Evolutionary conservation across 2,329 filamentous ascomycete species (phyloP).

Genomic region (Nemania bipapillata): DNA sequence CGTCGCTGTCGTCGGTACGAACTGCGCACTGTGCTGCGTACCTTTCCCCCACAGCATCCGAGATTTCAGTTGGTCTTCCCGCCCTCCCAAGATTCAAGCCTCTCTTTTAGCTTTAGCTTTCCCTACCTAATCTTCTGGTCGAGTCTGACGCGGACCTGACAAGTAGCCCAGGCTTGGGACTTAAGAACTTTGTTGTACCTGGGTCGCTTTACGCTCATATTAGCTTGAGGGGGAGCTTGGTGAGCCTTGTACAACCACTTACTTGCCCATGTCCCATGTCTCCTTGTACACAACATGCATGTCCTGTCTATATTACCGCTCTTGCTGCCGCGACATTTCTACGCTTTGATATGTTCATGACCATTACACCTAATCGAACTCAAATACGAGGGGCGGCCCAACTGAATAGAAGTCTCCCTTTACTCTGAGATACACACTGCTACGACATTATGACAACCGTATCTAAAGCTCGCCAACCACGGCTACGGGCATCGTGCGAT

Average conservation of each 20-base stretch:
- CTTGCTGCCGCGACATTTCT: conserved; percentile 33
- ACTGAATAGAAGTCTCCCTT: background rate
- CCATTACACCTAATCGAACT: conserved; percentile 19
- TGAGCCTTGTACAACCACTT: conserved; percentile 45
- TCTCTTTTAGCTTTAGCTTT: too few relatives aligned
- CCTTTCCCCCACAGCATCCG: too few relatives aligned
- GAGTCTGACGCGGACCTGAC: too few relatives aligned
- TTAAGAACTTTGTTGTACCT: too few relatives aligned
- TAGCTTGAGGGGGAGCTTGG: too few relatives aligned
- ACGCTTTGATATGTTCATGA: conserved; percentile 23
- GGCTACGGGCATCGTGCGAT: conserved; percentile 63
- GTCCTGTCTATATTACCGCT: conserved; percentile 40
- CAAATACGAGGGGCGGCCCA: conserved; percentile 13
- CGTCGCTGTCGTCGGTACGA: too few relatives aligned
- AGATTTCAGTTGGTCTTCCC: too few relatives aligned
- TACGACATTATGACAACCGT: conserved; percentile 11
- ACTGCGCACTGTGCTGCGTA: too few relatives aligned
- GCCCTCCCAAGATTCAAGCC: too few relatives aligned
- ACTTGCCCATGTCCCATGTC: conserved; percentile 23
- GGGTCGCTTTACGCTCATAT: background rate
- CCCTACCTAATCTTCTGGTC: too few relatives aligned
- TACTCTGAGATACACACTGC: background rate
- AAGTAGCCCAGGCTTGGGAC: too few relatives aligned
- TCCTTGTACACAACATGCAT: conserved; percentile 41
- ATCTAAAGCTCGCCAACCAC: conserved; percentile 44